Evolutionary conservation across 2,329 filamentous ascomycete species (phyloP), one percentile per base, ranked within the genome.

Genomic region (Trichoderma semiorbis): DNA sequence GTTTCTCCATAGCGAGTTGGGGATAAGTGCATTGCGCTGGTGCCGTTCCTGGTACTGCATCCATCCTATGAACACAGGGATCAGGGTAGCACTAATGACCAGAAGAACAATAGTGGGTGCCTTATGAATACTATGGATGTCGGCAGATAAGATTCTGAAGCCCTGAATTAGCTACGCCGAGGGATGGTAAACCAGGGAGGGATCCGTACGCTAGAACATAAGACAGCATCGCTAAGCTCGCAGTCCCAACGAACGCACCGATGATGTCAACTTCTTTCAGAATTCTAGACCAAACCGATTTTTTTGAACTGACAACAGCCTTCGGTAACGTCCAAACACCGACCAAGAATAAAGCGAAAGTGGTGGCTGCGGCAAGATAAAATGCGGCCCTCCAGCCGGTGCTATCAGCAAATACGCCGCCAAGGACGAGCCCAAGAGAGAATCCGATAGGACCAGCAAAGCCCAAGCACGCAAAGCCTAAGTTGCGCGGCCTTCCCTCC

Each of bases 1-100:
- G 58, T 88, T 90, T n/a, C 80, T 83, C 89, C 89, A 91, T 0
- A 91, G 79, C 0, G 84, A 85, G 76, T 91, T 91, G 0, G 89
- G 89, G 26, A 91, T 90, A 8, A 91, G 77, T 0, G 88, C 88
- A 14, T 88, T 85, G 3, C 81, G 81, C 11, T 81, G 80, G 0
- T 78, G 75, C 12, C 78, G 80, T 62, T 86, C 84, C 63, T 86
- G 86, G 4, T 81, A 80, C 12, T 83, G 81, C 62, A 89, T 84
- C 89, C 89, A 91, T 11, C 80, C 76, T 57, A 86, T 79, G 75
- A 91, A 91, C 0, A 79, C 75, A 0, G 85, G 84, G 3, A 89
- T 77, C 2, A 84, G 74, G 3, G 81, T 74, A 2, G 84, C 72
- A 5, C 83, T 82, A 3, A 87, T 68, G 2, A 79, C 79, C 0